Evolutionary conservation across 257 asterid genomes (phyloP), one percentile per base, ranked within the genome.

Genomic region (Salvia hispanica): DNA sequence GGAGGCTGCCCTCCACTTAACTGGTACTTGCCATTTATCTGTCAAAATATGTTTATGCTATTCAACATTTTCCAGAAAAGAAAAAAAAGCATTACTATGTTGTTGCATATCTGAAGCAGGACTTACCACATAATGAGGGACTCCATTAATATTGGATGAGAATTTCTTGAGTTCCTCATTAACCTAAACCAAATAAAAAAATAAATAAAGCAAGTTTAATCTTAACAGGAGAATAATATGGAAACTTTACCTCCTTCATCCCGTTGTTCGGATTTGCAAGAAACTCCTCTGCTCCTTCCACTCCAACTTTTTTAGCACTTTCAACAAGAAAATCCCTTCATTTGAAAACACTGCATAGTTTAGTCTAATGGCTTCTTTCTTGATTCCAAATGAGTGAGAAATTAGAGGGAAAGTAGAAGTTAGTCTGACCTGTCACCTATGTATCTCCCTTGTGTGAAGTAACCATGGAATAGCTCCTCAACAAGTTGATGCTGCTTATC

Each of bases 261-360:
- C 97, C 97, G 44, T 88, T 90, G 73, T 73, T 82, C 6, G 97
- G 89, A 79, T 90, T 75, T 11, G 75, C 92, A 40, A 90, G 91
- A 78, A 82, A 88, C 79, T 84, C 92, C 4, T 84, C 86, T 37
- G 95, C 96, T 73, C 97, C 97, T 80, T 83, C 87, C 3, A 90
- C 68, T 53, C 97, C 97, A 9, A 78, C 96, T 69, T 84, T 86
- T 46, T 68, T 72, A 12, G 96, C 97, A 53, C 81, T 60, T 67
- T 88, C 95, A 16, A 74, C 53, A 4, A 90, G 95, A 71, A 90
- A 90, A 47, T 62, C 81, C 83, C 97, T 90, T 72, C 64, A 69
- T 14, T 66, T 52, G 31, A 28, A 50, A 14, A 50, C 4, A n/a
- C 16, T 39, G 43, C 9, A 39, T 5, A 39, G 43, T 39, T 39